phyloP scores from a whole-genome alignment of 2,329 filamentous ascomycete genomes.

The Aspergillus oerlinghausenensis region DNA sequence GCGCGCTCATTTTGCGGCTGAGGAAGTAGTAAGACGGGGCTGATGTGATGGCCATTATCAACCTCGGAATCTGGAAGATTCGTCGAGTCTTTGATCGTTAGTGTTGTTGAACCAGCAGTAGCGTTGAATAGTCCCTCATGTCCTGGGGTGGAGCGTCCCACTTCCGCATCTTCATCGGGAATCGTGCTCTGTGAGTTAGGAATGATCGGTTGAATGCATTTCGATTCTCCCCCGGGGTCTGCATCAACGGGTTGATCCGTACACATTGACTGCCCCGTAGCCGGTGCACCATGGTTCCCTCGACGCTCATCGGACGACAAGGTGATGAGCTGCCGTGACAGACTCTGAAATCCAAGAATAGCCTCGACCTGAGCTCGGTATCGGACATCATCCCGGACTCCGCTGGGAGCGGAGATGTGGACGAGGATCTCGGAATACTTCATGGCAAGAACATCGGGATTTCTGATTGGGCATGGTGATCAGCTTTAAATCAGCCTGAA shows the following conservation, averaged over 20 bases:
- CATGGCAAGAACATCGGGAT: constrained; percentile 12
- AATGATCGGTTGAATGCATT: not conserved
- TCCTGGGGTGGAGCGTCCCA: not conserved
- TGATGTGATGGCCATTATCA: not conserved
- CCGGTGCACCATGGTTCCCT: not conserved
- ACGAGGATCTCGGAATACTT: constrained; percentile 35
- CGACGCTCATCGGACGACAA: constrained; percentile 1
- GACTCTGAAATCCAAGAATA: constrained; percentile 30
- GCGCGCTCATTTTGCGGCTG: not conserved
- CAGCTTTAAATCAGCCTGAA: not conserved
- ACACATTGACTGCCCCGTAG: not conserved
- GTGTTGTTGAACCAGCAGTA: not conserved
- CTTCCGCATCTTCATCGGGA: not conserved
- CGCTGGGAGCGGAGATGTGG: constrained; percentile 38
- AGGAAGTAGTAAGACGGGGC: not conserved
- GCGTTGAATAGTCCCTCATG: not conserved
- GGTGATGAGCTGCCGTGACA: constrained; percentile 21
- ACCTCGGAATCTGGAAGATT: not conserved
- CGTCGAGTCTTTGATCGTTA: not conserved
- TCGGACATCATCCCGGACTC: constrained; percentile 32
- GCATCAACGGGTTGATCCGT: not conserved
- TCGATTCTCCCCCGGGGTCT: not conserved
- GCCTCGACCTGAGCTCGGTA: constrained; percentile 37
- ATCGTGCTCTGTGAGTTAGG: not conserved
- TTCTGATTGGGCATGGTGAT: not conserved